Base-by-base conservation (phyloP, 768 basidiomycete species). In the Leccinellum rugosiceps region DNA sequence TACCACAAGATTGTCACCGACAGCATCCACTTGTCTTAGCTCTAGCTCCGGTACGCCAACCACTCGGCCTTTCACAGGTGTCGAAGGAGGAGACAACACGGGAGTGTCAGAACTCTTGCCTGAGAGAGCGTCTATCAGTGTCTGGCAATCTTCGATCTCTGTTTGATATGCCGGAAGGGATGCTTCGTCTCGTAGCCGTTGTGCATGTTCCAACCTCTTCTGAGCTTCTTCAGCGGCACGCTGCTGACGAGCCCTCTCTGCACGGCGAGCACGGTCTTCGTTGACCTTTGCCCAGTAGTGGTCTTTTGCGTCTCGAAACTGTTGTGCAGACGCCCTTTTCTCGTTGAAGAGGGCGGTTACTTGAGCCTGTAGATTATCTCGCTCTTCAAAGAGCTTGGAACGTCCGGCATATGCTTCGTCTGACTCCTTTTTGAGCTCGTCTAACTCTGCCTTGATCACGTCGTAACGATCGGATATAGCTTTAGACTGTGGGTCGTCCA, bases 61-160 rank as follows among this genome's bases (percentile, higher is more conserved):
- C 21, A 89, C 73, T 47, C 82, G 72, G 13, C 62, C 76, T 52
- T 75, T 73, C 63, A 76, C 78, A 9, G 72, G 59, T 31, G 72
- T 55, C 41, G 79, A 71, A 30, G 74, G 68, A n/a, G 78, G 75
- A 56, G 81, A 77, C 61, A 77, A 71, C 13, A 75, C 72, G 32
- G 74, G 74, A 38, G 75, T 74, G 14, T 77, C 80, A 41, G 75
- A 75, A 45, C 75, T 73, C 72, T 87, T 90, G 23, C 88, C 88
- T 17, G 82, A 85, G 74, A 97, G 85, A 68, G 79, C 85, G 72
- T 94, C 89, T 68, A 96, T 87, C 62, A 97, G 84, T 4, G 90
- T 96, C 68, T 92, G 88, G 76, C 94, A 98, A 71, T 98, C 97
- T 77, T 98, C 93, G 65, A 99, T 94, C 71, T 98, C 85, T 53